Evolutionary conservation across 805 yeast genomes (phyloP).

Genomic region (Hanseniaspora hatyaiensis): DNA sequence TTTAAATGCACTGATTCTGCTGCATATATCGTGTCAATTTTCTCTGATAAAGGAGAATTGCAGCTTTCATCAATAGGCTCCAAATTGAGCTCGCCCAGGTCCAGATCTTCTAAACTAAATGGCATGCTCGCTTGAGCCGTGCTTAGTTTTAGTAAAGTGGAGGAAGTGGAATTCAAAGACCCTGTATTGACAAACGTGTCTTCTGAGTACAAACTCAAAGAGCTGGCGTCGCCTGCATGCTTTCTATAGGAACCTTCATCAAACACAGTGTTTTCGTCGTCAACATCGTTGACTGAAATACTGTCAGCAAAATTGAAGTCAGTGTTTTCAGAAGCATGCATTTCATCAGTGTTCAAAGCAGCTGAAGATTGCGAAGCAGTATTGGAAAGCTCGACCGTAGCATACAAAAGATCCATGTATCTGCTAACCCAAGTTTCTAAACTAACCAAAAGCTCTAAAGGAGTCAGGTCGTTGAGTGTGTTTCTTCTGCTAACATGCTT

Average conservation of each 20-base stretch:
- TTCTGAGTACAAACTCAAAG: constrained; percentile 3
- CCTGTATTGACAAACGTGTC: background rate
- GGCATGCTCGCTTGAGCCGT: background rate
- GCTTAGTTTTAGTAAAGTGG: background rate
- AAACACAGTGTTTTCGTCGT: background rate
- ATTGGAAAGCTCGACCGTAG: background rate
- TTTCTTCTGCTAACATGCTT: background rate
- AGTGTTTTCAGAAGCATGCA: background rate
- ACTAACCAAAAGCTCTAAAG: constrained; percentile 10
- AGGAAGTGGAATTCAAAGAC: too few relatives aligned
- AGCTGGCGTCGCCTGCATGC: background rate
- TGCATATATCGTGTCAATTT: background rate
- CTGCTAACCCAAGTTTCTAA: constrained; percentile 9
- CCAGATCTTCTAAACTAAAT: background rate
- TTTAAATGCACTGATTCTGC: background rate
- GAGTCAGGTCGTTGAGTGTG: constrained; percentile 5
- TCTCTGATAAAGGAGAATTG: constrained; percentile 8
- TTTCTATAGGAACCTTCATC: background rate
- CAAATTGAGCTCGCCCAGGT: background rate
- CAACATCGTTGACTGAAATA: background rate
- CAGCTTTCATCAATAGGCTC: constrained; percentile 12
- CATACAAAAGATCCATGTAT: constrained; percentile 5
- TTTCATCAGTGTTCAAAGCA: background rate
- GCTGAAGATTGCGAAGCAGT: background rate
- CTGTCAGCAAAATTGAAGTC: background rate